Evolutionary conservation across 148 eudicot species (phyloP), one percentile per base, ranked within the genome.

Genomic region (Rhododendron molle): DNA sequence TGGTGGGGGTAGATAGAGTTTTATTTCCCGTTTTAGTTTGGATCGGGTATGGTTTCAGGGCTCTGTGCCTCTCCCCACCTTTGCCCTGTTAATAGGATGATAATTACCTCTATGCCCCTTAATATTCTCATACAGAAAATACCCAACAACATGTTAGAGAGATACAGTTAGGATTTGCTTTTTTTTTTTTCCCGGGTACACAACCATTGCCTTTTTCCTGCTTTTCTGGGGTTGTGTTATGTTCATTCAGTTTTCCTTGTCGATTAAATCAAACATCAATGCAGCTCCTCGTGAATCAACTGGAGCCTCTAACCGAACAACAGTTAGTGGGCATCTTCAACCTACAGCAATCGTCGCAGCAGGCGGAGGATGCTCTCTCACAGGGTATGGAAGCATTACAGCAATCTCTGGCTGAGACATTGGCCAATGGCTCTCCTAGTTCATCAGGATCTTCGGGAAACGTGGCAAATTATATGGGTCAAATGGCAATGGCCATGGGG

Each of bases 401-500:
- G 89, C 96, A 94, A 86, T 96, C 97, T 46, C 88, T 96, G 34
- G 94, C 98, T 32, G 96, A 95, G 89, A 97, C 99, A 0, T 88
- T 97, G 81, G 98, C 98, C 79, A 92, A 32, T 72, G 95, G 93
- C 34, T 78, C 98, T 58, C 90, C 96, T 11, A 91, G 88, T 38
- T 49, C 93, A 56, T 86, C 95, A 60, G 94, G 98, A 30, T 89
- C 98, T 30, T 91, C 98, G 28, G 98, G 97, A 71, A 93, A 96
- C 60, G 95, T 95, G 81, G 99, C 99, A 32, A 97, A 93, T 87
- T 96, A 96, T 83, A 96, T 96, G 98, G 99, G 99, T 85, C 99
- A 96, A 85, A 96, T 96, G 99, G 99, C 99, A 49, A 91, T 95
- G 97, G 99, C 99, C 43, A 97, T 97, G 99, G 99, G 99, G n/a